phyloP scores from a whole-genome alignment of 768 basidiomycete genomes.

The Scleroderma citrinum region DNA sequence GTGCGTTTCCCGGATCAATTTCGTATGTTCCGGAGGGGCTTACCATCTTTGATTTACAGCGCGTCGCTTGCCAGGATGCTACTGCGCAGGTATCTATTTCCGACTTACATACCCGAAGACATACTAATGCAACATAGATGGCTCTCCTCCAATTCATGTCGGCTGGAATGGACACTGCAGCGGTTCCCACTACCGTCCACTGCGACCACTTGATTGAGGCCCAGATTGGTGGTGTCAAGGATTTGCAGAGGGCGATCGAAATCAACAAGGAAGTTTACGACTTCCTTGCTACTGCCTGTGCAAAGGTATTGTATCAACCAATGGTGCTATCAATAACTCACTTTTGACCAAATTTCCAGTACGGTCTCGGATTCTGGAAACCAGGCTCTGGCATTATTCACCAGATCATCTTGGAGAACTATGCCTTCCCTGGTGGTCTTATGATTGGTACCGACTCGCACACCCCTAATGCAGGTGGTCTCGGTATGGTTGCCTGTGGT shows the following conservation, averaged over 20 bases:
- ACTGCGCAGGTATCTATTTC: conserved; percentile 62
- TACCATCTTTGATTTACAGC: conserved; percentile 35
- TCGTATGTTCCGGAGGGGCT: conserved; percentile 3
- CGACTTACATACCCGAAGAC: conserved; percentile 11
- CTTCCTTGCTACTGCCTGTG: conserved; percentile 95
- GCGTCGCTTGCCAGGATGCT: conserved; percentile 88
- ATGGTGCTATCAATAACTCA: not conserved
- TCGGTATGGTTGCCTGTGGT: conserved; percentile 99
- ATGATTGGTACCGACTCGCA: conserved; percentile 99
- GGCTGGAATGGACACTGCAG: conserved; percentile 95
- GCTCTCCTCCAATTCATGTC: conserved; percentile 99
- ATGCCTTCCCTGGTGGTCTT: conserved; percentile 97
- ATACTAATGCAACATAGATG: conserved; percentile 61
- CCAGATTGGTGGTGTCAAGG: conserved; percentile 88
- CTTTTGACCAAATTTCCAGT: conserved; percentile 38
- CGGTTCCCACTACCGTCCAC: conserved; percentile 97
- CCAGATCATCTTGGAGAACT: conserved; percentile 99
- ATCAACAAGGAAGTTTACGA: conserved; percentile 99
- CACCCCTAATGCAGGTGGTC: conserved; percentile 98
- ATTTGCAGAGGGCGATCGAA: conserved; percentile 85
- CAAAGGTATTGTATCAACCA: conserved; percentile 49
- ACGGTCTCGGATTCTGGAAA: conserved; percentile 99
- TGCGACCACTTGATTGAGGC: conserved; percentile 99
- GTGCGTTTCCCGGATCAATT: conserved; percentile 43
- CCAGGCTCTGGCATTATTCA: conserved; percentile 99